These are phyloP conservation scores for Calonectria pseudoreteaudii DNA, from an alignment of 2,329 filamentous ascomycete species.

Conservation along the genomic window DNA sequence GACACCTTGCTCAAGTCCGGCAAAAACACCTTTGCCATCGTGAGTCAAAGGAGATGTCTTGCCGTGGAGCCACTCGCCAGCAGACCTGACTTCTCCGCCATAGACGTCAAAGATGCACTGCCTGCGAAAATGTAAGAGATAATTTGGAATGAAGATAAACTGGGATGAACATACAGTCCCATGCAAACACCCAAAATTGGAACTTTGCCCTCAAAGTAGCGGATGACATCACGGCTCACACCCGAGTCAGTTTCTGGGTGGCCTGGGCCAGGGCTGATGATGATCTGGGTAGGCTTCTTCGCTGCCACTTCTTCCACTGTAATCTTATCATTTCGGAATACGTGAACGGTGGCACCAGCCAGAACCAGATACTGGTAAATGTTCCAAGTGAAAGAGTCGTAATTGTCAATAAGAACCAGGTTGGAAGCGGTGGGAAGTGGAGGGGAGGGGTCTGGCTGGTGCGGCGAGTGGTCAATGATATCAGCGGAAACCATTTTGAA, in stretches of 20 bases:
- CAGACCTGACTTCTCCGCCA: conserved; percentile 90
- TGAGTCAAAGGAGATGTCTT: conserved; percentile 94
- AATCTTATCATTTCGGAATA: conserved; percentile 93
- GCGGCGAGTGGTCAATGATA: conserved; percentile 85
- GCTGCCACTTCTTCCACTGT: conserved; percentile 84
- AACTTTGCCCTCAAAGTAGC: conserved; percentile 92
- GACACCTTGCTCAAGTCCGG: conserved; percentile 80
- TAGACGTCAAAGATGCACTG: conserved; percentile 98
- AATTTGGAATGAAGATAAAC: background rate
- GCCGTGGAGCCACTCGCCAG: conserved; percentile 95
- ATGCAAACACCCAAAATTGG: conserved; percentile 98
- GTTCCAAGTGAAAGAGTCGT: conserved; percentile 99
- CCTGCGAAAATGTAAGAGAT: conserved; percentile 52
- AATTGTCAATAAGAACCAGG: conserved; percentile 97
- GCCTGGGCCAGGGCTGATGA: conserved; percentile 94
- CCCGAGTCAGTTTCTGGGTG: conserved; percentile 93
- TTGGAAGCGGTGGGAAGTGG: conserved; percentile 86
- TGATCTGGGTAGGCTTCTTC: conserved; percentile 90
- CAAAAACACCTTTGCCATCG: conserved; percentile 92
- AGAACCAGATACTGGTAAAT: conserved; percentile 98
- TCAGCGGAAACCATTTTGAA: conserved; percentile 61
- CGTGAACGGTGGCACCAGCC: conserved; percentile 92
- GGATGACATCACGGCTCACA: conserved; percentile 91
- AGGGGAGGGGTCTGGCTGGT: conserved; percentile 80
- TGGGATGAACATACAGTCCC: conserved; percentile 75